Percentiles rank a stretch among this genome's conserved stretches.
Evolutionary conservation across 108 stramenopile species (phyloP).

Genomic region (Cyclostephanos invisitatus): DNA sequence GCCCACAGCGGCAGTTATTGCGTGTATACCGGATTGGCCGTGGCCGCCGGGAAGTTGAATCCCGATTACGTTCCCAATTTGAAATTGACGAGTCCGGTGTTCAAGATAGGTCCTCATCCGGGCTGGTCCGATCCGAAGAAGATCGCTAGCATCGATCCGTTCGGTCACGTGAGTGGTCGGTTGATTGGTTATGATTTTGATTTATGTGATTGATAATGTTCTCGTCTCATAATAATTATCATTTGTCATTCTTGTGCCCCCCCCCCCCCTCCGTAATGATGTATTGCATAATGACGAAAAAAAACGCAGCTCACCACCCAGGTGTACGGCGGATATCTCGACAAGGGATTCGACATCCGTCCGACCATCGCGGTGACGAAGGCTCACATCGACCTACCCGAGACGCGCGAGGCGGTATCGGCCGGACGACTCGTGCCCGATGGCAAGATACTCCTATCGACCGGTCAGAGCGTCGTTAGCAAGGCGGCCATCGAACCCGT

Average conservation of each 20-base stretch:
- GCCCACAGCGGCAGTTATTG: slow-evolving; percentile 97
- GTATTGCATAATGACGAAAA: not conserved
- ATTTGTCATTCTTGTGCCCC: not conserved
- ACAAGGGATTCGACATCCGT: slow-evolving; percentile 98
- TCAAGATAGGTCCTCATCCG: slow-evolving; percentile 93
- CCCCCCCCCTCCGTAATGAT: not conserved
- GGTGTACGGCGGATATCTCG: slow-evolving; percentile 82
- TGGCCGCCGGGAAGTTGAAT: slow-evolving; percentile 94
- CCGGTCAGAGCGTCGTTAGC: slow-evolving; percentile 92
- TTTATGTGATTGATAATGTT: too few species aligned
- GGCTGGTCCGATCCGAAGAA: slow-evolving; percentile 95
- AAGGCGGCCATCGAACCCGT: slow-evolving; percentile 99
- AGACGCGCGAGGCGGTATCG: slow-evolving; percentile 90
- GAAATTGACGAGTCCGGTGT: slow-evolving; percentile 89
- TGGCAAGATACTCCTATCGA: slow-evolving; percentile 86
- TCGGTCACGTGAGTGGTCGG: slow-evolving; percentile 69
- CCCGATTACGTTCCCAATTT: slow-evolving; percentile 94
- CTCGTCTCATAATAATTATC: too few species aligned
- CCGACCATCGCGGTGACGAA: slow-evolving; percentile 99
- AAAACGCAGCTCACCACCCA: slow-evolving; percentile 55
- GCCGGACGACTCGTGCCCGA: slow-evolving; percentile 90
- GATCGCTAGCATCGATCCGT: slow-evolving; percentile 95
- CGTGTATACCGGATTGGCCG: slow-evolving; percentile 96
- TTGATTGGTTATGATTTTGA: not conserved
- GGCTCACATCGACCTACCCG: slow-evolving; percentile 98